Evolutionary conservation across 805 yeast species (phyloP).

Genomic region (Blastobotrys attinorum): DNA sequence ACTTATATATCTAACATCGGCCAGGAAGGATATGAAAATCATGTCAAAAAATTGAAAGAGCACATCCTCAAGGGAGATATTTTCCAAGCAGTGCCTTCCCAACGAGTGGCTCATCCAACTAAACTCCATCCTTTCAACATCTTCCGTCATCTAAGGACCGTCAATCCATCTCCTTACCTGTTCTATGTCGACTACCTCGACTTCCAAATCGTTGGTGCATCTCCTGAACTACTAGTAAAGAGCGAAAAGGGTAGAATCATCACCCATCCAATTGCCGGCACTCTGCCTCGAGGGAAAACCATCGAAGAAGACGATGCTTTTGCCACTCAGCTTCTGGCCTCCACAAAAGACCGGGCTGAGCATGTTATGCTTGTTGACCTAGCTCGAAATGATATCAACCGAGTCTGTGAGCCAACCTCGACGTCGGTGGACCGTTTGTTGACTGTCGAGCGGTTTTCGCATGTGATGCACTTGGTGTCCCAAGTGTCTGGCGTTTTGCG

Average conservation of each 20-base stretch:
- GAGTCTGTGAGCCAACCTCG: slow-evolving; percentile 82
- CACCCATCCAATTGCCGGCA: slow-evolving; percentile 98
- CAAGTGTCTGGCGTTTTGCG: slow-evolving; percentile 91
- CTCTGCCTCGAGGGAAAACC: slow-evolving; percentile 84
- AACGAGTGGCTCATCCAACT: slow-evolving; percentile 92
- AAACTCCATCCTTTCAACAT: slow-evolving; percentile 93
- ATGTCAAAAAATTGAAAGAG: slow-evolving; percentile 63
- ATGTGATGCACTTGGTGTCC: slow-evolving; percentile 93
- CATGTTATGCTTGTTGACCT: slow-evolving; percentile 98
- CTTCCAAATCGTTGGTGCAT: slow-evolving; percentile 94
- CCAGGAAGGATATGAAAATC: slow-evolving; percentile 82
- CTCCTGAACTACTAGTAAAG: slow-evolving; percentile 89
- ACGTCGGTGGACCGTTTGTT: slow-evolving; percentile 83
- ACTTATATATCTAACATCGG: slow-evolving; percentile 81
- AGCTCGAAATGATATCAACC: slow-evolving; percentile 92
- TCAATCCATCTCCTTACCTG: slow-evolving; percentile 95
- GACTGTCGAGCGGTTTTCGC: slow-evolving; percentile 88
- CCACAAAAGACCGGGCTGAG: slow-evolving; percentile 91
- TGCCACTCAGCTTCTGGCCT: slow-evolving; percentile 64
- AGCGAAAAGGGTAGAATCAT: slow-evolving; percentile 71
- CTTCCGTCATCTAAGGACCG: slow-evolving; percentile 88
- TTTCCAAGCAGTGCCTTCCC: slow-evolving; percentile 97
- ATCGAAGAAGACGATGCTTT: slow-evolving; percentile 83
- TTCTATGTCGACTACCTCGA: slow-evolving; percentile 88
- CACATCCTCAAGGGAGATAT: slow-evolving; percentile 90